Evolutionary conservation across 176 grass and related monocot genomes (phyloP).

Genomic region (Hordeum marinum): DNA sequence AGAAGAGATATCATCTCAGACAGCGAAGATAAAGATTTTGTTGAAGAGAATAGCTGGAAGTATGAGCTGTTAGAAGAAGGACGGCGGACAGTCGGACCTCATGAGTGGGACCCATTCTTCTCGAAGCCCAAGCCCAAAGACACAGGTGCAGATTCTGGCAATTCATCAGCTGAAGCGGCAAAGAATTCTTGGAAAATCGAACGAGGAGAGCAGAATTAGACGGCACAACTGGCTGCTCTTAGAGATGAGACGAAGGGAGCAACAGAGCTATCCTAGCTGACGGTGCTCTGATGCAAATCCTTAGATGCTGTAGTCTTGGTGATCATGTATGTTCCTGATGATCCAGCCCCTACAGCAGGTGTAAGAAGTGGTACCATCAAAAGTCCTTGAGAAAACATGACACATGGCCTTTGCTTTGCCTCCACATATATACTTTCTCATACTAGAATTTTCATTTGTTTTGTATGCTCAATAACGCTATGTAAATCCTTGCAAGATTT

Average conservation of each 20-base stretch:
- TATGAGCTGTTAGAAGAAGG: constrained; percentile 78
- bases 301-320: background rate
- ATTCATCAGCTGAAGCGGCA: constrained; percentile 57
- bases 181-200: constrained; percentile 91
- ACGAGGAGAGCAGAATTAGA: constrained; percentile 51
- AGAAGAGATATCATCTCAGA: constrained; percentile 69
- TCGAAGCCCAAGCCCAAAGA: constrained; percentile 77
- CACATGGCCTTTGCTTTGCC: constrained; percentile 4
- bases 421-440: constrained; percentile 41
- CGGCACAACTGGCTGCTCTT: background rate
- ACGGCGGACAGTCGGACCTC: constrained; percentile 52
- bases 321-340: constrained; percentile 39
- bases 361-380: constrained; percentile 25
- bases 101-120: constrained; percentile 97
- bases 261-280: background rate
- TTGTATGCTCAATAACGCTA: constrained; percentile 33
- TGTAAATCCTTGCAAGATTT: constrained; percentile 40
- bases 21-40: constrained; percentile 70
- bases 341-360: constrained; percentile 23
- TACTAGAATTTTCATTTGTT: constrained; percentile 19
- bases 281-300: constrained; percentile 26
- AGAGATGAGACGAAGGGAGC: background rate
- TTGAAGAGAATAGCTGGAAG: constrained; percentile 96
- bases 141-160: constrained; percentile 41
- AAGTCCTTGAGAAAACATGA: constrained; percentile 21